Evolutionary conservation across 1,284 basidiomycete species (phyloP), one percentile per base, ranked within the genome.

Genomic region (Malassezia nana): DNA sequence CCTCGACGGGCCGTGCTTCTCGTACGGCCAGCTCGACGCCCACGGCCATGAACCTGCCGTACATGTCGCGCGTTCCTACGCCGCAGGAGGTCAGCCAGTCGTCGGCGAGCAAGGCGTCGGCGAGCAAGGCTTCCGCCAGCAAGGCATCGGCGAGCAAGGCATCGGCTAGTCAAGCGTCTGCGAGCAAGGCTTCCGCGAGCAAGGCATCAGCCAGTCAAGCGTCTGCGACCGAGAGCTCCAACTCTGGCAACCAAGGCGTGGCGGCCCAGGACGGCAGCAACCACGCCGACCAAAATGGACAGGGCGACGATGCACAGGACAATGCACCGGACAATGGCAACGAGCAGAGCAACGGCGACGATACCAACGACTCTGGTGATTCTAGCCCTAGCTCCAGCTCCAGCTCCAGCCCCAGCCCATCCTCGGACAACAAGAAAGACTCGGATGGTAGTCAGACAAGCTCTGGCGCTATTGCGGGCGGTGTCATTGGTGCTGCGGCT

Each of bases 401-500:
- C n/a, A n/a, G n/a, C 15, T 22, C 30, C 22, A 15, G 22, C 32
- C 3, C 26, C 9, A 2, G 16, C 10, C 7, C 29, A 12, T 16
- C 45, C 3, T 32, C 45, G 22, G 20, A 52, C 28, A 33, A 35
- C 51, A 22, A 13, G 20, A n/a, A 46, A 6, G 15, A 39, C 33
- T n/a, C 20, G n/a, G 32, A 30, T 16, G 22, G 41, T 33, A 13
- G 16, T 18, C 24, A 29, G 25, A 38, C 45, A 3, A 53, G 52
- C 45, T 58, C 53, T 0, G 65, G 65, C 31, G 67, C 64, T 0
- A 66, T 69, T 31, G 65, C 63, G 20, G 69, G 67, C 24, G 60
- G 64, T 15, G 63, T 71, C 4, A 54, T 71, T 16, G 69, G 69
- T 16, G 69, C 66, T 6, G 63, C 64, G 5, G 69, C 69, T 15